Percentiles rank a stretch among this genome's conserved stretches.
These are phyloP conservation scores for Cajanus cajan DNA, from an alignment of 306 rosid species.

Conservation along the genomic window DNA sequence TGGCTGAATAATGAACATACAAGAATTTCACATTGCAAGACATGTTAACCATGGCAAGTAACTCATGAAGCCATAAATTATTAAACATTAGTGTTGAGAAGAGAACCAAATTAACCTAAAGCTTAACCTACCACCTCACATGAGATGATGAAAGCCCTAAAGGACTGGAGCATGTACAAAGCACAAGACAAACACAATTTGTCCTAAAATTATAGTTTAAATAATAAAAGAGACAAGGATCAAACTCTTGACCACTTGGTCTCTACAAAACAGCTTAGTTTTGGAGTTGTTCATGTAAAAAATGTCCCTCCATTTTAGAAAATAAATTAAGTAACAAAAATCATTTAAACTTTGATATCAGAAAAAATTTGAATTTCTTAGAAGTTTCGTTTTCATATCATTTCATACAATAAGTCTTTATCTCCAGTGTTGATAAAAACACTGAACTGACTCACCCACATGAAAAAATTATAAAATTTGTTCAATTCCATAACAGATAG, in stretches of 20 bases:
- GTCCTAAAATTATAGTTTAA: neutral
- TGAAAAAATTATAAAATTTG: neutral
- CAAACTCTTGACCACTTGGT: neutral
- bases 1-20: conserved; percentile 1
- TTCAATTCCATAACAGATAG: no score
- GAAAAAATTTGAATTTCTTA: neutral
- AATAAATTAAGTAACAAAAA: neutral
- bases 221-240: neutral
- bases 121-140: neutral
- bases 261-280: neutral
- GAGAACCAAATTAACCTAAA: conserved; percentile 7
- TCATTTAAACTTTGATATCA: neutral
- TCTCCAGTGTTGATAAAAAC: neutral
- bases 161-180: neutral
- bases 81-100: neutral
- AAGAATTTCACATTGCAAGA: conserved; percentile 4
- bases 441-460: neutral
- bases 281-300: neutral
- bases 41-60: neutral
- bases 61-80: neutral
- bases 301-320: neutral
- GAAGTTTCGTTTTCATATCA: neutral
- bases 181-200: neutral
- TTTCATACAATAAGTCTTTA: neutral
- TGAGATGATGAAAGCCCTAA: neutral